Evolutionary conservation across 768 basidiomycete genomes (phyloP).

Genomic region (Amanita brunnescens): DNA sequence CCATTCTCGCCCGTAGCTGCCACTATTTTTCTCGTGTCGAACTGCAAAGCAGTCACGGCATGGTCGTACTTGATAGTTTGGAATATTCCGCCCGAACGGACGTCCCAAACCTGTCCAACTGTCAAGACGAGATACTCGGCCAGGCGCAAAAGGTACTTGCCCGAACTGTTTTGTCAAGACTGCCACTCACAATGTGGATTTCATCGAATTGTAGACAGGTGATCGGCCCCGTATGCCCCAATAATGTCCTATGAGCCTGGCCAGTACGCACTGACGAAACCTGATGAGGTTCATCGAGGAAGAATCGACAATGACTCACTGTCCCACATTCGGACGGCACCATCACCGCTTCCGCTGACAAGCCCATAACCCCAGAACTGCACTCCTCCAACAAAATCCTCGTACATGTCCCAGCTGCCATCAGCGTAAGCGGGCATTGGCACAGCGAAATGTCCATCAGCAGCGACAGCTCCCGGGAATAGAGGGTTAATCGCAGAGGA

Average conservation of each 20-base stretch:
- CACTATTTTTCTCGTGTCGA: conserved; percentile 89
- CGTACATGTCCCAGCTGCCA: conserved; percentile 90
- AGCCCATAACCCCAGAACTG: conserved; percentile 99
- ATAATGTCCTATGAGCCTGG: conserved; percentile 86
- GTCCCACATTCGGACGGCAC: conserved; percentile 99
- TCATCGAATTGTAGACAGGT: conserved; percentile 97
- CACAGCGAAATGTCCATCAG: conserved; percentile 62
- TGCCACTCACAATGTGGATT: conserved; percentile 85
- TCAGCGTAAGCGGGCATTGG: conserved; percentile 85
- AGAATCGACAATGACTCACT: conserved; percentile 48
- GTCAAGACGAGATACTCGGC: conserved; percentile 6
- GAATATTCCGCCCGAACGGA: conserved; percentile 79
- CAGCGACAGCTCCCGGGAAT: conserved; percentile 45
- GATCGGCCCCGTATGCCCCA: conserved; percentile 89
- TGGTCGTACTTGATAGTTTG: conserved; percentile 90
- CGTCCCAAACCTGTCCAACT: conserved; percentile 82
- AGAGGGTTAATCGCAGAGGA: conserved; percentile 32
- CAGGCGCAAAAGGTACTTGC: conserved; percentile 34
- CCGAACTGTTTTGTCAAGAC: conserved; percentile 86
- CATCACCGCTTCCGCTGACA: conserved; percentile 95
- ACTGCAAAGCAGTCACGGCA: conserved; percentile 85
- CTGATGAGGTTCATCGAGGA: not conserved
- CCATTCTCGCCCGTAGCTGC: conserved; percentile 92
- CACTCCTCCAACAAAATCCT: conserved; percentile 95
- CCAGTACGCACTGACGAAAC: conserved; percentile 81